Evolutionary conservation across 2,329 filamentous ascomycete species (phyloP).

Genomic region (Incumbomyces lentus): DNA sequence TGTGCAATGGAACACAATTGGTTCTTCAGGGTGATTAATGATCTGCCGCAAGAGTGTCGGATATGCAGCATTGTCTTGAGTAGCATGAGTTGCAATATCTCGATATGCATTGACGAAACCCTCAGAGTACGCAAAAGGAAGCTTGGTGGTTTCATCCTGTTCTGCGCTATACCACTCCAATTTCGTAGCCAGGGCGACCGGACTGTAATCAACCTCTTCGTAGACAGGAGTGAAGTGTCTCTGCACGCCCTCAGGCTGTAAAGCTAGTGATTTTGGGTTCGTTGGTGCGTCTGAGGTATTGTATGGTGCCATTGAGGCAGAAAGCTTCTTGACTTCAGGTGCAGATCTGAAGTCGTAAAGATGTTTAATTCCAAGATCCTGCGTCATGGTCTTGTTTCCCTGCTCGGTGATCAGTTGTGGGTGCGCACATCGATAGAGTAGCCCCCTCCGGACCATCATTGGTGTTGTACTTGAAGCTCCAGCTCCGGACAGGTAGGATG

Average conservation of each 20-base stretch:
- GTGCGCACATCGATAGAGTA: slow-evolving; percentile 61
- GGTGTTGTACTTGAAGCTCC: slow-evolving; percentile 3
- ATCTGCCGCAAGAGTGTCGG: slow-evolving; percentile 48
- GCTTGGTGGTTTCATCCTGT: slow-evolving; percentile 21
- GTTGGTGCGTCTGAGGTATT: slow-evolving; percentile 10
- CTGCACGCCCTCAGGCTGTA: slow-evolving; percentile 33
- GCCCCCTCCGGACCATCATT: slow-evolving; percentile 36
- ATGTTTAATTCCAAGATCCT: slow-evolving; percentile 53
- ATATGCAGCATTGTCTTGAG: slow-evolving; percentile 33
- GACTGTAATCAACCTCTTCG: slow-evolving; percentile 49
- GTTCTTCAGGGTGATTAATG: slow-evolving; percentile 23
- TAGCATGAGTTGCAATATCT: slow-evolving; percentile 56
- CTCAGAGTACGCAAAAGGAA: slow-evolving; percentile 25
- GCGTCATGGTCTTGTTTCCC: slow-evolving; percentile 49
- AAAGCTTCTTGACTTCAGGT: slow-evolving; percentile 25
- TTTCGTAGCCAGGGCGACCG: slow-evolving; percentile 49
- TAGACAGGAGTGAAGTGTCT: slow-evolving; percentile 58
- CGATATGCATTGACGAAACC: slow-evolving; percentile 58
- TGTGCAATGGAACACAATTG: slow-evolving; percentile 61
- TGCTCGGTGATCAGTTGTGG: slow-evolving; percentile 47
- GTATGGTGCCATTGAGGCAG: slow-evolving; percentile 10
- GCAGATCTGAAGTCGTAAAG: slow-evolving; percentile 51
- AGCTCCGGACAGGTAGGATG: slow-evolving; percentile 1
- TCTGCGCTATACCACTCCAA: slow-evolving; percentile 47
- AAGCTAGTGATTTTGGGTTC: slow-evolving; percentile 6